Evolutionary conservation across 2,329 filamentous ascomycete species (phyloP).

Genomic region (Cadophora sp.): DNA sequence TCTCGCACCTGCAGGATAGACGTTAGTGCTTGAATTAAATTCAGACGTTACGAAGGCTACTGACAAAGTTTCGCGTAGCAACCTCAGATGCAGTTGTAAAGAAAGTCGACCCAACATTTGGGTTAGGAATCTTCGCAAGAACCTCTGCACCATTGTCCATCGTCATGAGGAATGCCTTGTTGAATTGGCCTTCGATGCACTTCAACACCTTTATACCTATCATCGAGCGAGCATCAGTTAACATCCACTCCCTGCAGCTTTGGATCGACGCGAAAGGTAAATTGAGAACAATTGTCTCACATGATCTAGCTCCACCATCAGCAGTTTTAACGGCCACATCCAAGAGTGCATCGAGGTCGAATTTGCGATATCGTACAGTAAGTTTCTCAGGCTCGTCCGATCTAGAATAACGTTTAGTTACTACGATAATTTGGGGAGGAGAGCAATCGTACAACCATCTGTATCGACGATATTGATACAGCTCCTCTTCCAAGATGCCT

Average conservation of each 20-base stretch:
- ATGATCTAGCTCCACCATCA: constrained; percentile 29
- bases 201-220: constrained; percentile 34
- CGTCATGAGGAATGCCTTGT: constrained; percentile 36
- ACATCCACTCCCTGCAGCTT: constrained; percentile 3
- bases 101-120: constrained; percentile 33
- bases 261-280: background rate
- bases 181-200: constrained; percentile 34
- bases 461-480: constrained; percentile 42
- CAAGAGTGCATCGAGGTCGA: constrained; percentile 40
- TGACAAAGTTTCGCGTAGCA: constrained; percentile 34
- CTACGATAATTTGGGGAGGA: constrained; percentile 14
- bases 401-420: constrained; percentile 33
- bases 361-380: constrained; percentile 42
- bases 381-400: constrained; percentile 40
- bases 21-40: constrained; percentile 17
- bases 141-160: constrained; percentile 37
- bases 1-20: constrained; percentile 27
- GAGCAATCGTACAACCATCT: constrained; percentile 39
- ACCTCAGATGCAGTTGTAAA: constrained; percentile 38
- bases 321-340: constrained; percentile 30
- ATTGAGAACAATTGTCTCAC: constrained; percentile 25
- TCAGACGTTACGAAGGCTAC: constrained; percentile 2
- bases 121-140: constrained; percentile 36
- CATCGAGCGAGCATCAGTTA: constrained; percentile 22
- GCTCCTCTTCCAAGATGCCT: constrained; percentile 36